phyloP scores from a whole-genome alignment of 768 basidiomycete species.

The Ramaria sp. region DNA sequence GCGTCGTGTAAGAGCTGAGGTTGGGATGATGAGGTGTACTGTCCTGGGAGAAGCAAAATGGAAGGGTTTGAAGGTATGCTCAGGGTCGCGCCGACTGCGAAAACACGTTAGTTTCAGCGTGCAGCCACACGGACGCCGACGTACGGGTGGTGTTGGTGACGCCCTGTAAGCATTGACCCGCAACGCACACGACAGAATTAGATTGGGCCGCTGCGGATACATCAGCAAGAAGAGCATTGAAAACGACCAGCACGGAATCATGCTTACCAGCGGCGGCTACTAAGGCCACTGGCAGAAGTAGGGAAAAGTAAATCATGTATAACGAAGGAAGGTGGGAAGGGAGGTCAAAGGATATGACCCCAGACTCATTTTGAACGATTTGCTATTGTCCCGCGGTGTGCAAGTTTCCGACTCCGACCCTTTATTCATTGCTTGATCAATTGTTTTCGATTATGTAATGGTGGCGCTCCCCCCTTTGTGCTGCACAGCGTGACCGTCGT shows the following conservation, averaged over 20 bases:
- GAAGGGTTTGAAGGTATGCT: constrained; percentile 39
- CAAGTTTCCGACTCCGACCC: too few relatives aligned
- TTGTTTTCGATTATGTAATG: too few relatives aligned
- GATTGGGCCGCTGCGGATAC: constrained; percentile 40
- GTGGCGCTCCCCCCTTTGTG: too few relatives aligned
- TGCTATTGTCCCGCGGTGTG: too few relatives aligned
- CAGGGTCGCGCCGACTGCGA: constrained; percentile 58
- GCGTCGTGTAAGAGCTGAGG: constrained; percentile 61
- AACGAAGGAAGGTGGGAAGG: constrained; percentile 6
- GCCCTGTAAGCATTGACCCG: constrained; percentile 81
- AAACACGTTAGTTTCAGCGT: constrained; percentile 11
- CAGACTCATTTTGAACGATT: not conserved
- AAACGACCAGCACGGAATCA: not conserved
- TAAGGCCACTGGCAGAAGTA: constrained; percentile 10
- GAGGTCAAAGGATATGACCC: not conserved
- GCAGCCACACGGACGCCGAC: constrained; percentile 22
- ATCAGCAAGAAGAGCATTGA: not conserved
- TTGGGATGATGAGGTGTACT: constrained; percentile 60
- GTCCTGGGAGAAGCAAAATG: constrained; percentile 62
- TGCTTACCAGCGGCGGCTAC: not conserved
- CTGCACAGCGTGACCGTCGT: too few relatives aligned
- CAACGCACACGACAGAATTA: constrained; percentile 57
- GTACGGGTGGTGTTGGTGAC: constrained; percentile 57
- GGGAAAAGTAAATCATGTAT: not conserved
- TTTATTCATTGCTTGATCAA: too few relatives aligned